A percentile compares a stretch with the other conserved stretches of the same genome.
Evolutionary conservation across 139 green algal species (phyloP).

Genomic region (Volvox africanus): DNA sequence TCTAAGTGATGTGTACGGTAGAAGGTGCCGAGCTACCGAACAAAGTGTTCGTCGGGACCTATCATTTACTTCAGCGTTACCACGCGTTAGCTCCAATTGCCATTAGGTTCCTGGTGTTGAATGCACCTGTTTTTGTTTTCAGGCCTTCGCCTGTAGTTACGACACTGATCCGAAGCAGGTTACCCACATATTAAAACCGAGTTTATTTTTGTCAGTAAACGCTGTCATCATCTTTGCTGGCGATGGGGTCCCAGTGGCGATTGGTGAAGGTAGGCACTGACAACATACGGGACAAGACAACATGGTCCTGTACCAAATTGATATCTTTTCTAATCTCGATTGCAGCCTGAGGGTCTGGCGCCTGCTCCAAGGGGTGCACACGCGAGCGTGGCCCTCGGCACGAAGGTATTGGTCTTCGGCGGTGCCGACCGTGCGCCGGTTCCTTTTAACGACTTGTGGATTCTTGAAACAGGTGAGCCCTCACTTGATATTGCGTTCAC

Average conservation of each 20-base stretch:
- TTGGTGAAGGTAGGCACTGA: conserved; percentile 25
- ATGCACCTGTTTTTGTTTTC: too few relatives aligned
- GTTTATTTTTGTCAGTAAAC: background rate
- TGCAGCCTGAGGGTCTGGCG: conserved; percentile 49
- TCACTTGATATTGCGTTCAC: too few relatives aligned
- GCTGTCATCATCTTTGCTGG: background rate
- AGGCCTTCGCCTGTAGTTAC: too few relatives aligned
- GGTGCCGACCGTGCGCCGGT: conserved; percentile 64
- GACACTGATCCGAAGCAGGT: too few relatives aligned
- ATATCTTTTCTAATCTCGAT: background rate
- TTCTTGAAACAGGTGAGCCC: conserved; percentile 68
- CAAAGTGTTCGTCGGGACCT: too few relatives aligned
- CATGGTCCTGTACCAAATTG: background rate
- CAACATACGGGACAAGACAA: background rate
- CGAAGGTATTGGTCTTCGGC: conserved; percentile 67
- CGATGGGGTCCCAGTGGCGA: conserved; percentile 37
- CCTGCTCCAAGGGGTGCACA: conserved; percentile 64
- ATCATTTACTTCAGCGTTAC: too few relatives aligned
- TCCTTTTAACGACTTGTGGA: conserved; percentile 70
- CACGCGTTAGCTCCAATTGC: too few relatives aligned
- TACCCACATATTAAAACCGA: too few relatives aligned
- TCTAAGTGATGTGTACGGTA: too few relatives aligned
- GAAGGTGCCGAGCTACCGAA: too few relatives aligned
- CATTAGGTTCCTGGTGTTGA: too few relatives aligned
- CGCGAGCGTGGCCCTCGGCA: conserved; percentile 54